These are phyloP conservation scores for Aspergillus leporis DNA, from an alignment of 495 filamentous ascomycete species.

Conservation along the genomic window DNA sequence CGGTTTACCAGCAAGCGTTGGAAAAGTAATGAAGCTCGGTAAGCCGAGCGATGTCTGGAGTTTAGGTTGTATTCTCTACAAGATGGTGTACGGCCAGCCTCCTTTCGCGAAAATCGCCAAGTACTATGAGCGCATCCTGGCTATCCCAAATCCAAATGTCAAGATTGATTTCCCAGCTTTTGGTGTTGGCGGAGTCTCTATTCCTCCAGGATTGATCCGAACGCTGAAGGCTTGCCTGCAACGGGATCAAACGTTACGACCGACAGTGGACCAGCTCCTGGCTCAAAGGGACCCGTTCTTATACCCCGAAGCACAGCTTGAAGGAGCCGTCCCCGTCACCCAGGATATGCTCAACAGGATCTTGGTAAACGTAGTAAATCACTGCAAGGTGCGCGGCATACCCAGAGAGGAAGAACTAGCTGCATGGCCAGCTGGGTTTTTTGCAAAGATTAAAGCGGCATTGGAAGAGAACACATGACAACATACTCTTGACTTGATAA, in stretches of 20 bases:
- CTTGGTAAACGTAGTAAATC: conserved; percentile 71
- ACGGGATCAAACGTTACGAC: conserved; percentile 73
- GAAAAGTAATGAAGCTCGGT: conserved; percentile 89
- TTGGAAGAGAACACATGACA: conserved; percentile 52
- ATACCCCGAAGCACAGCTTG: conserved; percentile 66
- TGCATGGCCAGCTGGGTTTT: conserved; percentile 69
- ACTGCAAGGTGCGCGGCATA: conserved; percentile 65
- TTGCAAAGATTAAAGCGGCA: conserved; percentile 62
- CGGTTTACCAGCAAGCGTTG: conserved; percentile 55
- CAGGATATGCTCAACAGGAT: conserved; percentile 77
- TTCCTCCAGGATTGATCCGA: conserved; percentile 68
- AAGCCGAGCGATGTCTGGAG: conserved; percentile 97
- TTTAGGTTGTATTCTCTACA: conserved; percentile 93
- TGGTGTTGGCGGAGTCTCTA: conserved; percentile 69
- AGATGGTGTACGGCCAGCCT: conserved; percentile 92
- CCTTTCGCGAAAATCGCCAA: conserved; percentile 91
- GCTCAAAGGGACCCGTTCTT: conserved; percentile 73
- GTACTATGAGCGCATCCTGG: conserved; percentile 70
- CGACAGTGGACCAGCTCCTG: conserved; percentile 76
- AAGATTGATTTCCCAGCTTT: conserved; percentile 76
- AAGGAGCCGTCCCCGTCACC: conserved; percentile 68
- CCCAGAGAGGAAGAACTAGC: conserved; percentile 71
- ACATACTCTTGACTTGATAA: conserved; percentile 16
- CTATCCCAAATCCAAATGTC: conserved; percentile 87
- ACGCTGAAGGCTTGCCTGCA: conserved; percentile 80